Evolutionary conservation across 805 yeast genomes (phyloP), one percentile per base, ranked within the genome.

Genomic region (Dipodascus geniculatus): DNA sequence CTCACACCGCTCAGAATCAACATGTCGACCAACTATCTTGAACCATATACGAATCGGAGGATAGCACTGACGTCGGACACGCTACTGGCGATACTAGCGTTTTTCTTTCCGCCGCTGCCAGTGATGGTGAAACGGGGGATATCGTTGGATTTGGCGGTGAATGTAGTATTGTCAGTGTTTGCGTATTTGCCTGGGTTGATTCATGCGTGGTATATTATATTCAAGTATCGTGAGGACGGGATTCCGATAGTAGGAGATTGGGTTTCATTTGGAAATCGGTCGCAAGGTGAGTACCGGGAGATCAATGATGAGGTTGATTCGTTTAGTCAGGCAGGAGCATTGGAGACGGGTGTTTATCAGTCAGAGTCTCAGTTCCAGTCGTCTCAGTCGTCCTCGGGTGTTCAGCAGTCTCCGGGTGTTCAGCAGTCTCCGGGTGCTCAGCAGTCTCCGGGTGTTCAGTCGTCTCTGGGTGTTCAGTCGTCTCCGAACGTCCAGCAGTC

Each of bases 91-190:
- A 58, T 81, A 1, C 63, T 81, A 4, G 82, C 87, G 2, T 74
- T 83, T 51, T 71, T 85, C 51, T 74, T 82, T 63, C 93, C 95
- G 1, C 93, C 93, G 0, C 71, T 85, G 11, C 86, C 90, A 0
- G 89, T 85, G 9, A 68, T 81, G 65, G 72, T 83, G 38, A 74
- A 88, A 62, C 70, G 80, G 50, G 93, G 93, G 0, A 52, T 77
- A 16, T 72, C 83, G 1, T 63, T 70, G 33, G 86, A 84, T 51
- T 63, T 75, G 16, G 60, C 74, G 23, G 53, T 83, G 56, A 82
- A 82, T 63, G 67, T 80, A 28, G 59, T 81, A 23, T 73, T 83
- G 61, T 78, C 87, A 3, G 58, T 77, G 52, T 68, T 83, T 54
- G 87, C 86, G 23, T 81, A 77, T 61, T 68, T 83, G 50, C 89